Conservation (phyloP, 2,329 filamentous ascomycete species). For the Clarireedia paspali region DNA sequence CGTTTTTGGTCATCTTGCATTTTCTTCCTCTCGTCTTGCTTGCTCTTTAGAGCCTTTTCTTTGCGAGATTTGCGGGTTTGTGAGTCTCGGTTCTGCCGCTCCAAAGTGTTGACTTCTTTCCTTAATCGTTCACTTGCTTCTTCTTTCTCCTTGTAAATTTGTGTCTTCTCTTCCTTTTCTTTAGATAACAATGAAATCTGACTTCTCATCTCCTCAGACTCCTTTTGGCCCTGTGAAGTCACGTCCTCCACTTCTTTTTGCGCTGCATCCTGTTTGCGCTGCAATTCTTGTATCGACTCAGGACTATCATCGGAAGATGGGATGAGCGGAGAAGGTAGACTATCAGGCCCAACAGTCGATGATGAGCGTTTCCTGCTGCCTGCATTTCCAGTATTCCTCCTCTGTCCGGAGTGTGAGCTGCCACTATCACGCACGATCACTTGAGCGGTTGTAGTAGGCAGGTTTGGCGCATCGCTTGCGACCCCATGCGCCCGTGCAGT, state of each 20-base stretch:
- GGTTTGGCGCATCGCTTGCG: slow-evolving; percentile 51
- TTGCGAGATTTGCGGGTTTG: slow-evolving; percentile 73
- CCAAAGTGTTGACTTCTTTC: slow-evolving; percentile 70
- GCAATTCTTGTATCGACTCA: slow-evolving; percentile 68
- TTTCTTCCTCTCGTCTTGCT: slow-evolving; percentile 59
- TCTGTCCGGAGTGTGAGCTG: slow-evolving; percentile 41
- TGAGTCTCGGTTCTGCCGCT: slow-evolving; percentile 72
- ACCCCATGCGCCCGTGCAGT: slow-evolving; percentile 38
- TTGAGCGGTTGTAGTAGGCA: slow-evolving; percentile 49
- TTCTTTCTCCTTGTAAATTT: slow-evolving; percentile 79
- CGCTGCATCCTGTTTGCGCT: slow-evolving; percentile 70
- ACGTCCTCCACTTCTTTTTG: slow-evolving; percentile 79
- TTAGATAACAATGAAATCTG: slow-evolving; percentile 60
- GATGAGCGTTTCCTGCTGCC: slow-evolving; percentile 71
- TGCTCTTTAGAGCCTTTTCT: slow-evolving; percentile 63
- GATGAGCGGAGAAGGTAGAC: slow-evolving; percentile 31
- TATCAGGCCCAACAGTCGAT: slow-evolving; percentile 41
- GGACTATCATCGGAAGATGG: slow-evolving; percentile 45
- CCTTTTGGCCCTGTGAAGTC: slow-evolving; percentile 60
- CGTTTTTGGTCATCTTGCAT: slow-evolving; percentile 62
- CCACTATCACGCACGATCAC: slow-evolving; percentile 59
- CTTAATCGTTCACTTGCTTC: slow-evolving; percentile 80
- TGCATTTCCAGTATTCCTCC: slow-evolving; percentile 63
- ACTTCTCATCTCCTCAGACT: slow-evolving; percentile 63
- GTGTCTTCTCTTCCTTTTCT: slow-evolving; percentile 72